Base-by-base conservation (phyloP, 805 yeast genomes). In the Priceomyces castillae region DNA sequence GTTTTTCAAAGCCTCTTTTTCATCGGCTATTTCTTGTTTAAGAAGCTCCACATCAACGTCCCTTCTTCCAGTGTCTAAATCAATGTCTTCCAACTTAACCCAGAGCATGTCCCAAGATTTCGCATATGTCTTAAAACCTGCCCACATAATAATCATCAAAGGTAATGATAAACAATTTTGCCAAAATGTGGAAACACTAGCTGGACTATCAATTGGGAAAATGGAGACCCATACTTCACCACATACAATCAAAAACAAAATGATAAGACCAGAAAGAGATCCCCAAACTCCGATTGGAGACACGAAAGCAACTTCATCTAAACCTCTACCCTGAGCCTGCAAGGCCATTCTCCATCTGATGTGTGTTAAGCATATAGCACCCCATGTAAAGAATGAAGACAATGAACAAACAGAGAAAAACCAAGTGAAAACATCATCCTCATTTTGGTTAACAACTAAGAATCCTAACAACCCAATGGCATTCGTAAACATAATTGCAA, bases 121-220 rank as follows among this genome's bases (percentile, higher is more conserved):
- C 55, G 44, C 46, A 41, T 48, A 51, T 39, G 67, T 59, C 51
- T 72, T 76, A 62, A 76, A 77, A 14, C 62, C 63, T 25, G 69
- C 37, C 60, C 71, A 75, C 44, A 78, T 64, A 1, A 70, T 52
- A 28, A 80, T 46, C 62, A 76, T 67, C 28, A 74, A 67, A 14
- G 74, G 69, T 34, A 75, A 62, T 30, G 78, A 76, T 46, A 78
- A 57, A 61, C 80, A 79, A 45, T 72, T 62, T 54, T 78, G 67
- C 68, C 80, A 77, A 61, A 80, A 80, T 4, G 58, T 59, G 25
- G 51, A 54, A 9, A 68, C 73, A 45, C 42, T 59, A 46, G 53
- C 56, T n/a, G 50, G 40, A 1, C 41, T 49, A 17, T 62, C 68
- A 37, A 62, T 58, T 30, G 75, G 75, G 57, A 57, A 69, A 41